Percentiles rank a stretch among this genome's conserved stretches.
Conservation (phyloP, 192 early-diverging fungal genomes). For the Podila epicladia region DNA sequence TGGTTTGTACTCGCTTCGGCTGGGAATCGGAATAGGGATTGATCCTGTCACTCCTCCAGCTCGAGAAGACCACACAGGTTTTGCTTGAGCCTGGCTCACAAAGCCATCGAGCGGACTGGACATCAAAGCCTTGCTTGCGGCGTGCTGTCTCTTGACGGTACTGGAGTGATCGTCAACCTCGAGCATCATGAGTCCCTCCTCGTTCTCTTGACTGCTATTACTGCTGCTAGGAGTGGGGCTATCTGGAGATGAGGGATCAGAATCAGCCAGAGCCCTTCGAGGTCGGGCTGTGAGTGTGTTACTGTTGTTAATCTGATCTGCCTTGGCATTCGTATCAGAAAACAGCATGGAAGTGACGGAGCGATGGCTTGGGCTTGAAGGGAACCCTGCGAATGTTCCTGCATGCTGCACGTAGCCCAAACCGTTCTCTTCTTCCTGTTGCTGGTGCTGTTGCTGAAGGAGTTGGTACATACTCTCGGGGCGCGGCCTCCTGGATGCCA, state of each 20-base stretch:
- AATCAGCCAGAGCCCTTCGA: too few species aligned
- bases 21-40: background rate
- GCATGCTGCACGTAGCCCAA: slow-evolving; percentile 11
- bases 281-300: too few species aligned
- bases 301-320: background rate
- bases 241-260: too few species aligned
- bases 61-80: slow-evolving; percentile 16
- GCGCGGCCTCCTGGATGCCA: slow-evolving; percentile 41
- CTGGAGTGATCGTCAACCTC: slow-evolving; percentile 5
- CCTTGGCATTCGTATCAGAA: slow-evolving; percentile 4
- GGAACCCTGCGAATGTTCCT: slow-evolving; percentile 37
- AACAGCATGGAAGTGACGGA: slow-evolving; percentile 33
- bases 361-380: slow-evolving; percentile 19
- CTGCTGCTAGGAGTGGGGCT: background rate
- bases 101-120: slow-evolving; percentile 19
- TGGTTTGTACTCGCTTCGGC: slow-evolving; percentile 21
- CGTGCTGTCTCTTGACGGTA: background rate
- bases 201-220: background rate
- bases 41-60: background rate
- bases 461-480: slow-evolving; percentile 53
- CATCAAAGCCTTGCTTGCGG: background rate
- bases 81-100: slow-evolving; percentile 8
- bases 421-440: slow-evolving; percentile 16
- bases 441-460: slow-evolving; percentile 42
- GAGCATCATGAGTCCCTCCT: slow-evolving; percentile 11